Evolutionary conservation across 257 asterid genomes (phyloP).

Genomic region (Leptodermis oblonga): DNA sequence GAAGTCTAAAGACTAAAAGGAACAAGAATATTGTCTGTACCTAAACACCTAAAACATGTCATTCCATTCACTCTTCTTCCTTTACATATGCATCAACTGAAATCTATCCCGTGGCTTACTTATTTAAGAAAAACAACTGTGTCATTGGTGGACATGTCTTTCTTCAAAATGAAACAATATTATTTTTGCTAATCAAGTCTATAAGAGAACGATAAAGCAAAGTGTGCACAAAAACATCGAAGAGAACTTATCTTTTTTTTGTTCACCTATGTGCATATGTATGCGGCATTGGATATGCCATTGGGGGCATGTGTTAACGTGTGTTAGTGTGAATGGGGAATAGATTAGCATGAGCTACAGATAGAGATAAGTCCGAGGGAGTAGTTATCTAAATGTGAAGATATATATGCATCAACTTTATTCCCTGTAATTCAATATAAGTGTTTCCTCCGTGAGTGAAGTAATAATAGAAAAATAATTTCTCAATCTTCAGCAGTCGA

Average conservation of each 20-base stretch:
- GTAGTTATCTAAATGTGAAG: no score
- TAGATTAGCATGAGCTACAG: no score
- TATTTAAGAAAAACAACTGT: conserved; percentile 17
- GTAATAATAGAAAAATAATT: no score
- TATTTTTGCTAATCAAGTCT: conserved; percentile 4
- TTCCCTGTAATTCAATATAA: no score
- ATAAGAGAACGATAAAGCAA: conserved; percentile 6
- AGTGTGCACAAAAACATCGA: neutral
- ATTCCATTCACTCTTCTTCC: conserved; percentile 13
- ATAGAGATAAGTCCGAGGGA: no score
- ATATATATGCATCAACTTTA: no score
- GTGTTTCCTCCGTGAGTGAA: no score
- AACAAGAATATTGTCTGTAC: conserved; percentile 17
- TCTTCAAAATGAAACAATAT: conserved; percentile 5
- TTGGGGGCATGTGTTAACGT: conserved; percentile 39
- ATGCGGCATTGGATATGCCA: conserved; percentile 45
- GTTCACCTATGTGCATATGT: conserved; percentile 40
- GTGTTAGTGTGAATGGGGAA: no score
- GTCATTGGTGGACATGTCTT: conserved; percentile 8
- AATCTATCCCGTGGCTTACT: conserved; percentile 20
- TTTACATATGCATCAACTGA: conserved; percentile 23
- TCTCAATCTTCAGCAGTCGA: no score
- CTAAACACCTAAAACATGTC: conserved; percentile 19
- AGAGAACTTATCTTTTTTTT: conserved; percentile 7
- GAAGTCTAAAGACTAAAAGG: conserved; percentile 9